Evolutionary conservation across 1,284 basidiomycete species (phyloP).

Genomic region (Malassezia cuniculi): DNA sequence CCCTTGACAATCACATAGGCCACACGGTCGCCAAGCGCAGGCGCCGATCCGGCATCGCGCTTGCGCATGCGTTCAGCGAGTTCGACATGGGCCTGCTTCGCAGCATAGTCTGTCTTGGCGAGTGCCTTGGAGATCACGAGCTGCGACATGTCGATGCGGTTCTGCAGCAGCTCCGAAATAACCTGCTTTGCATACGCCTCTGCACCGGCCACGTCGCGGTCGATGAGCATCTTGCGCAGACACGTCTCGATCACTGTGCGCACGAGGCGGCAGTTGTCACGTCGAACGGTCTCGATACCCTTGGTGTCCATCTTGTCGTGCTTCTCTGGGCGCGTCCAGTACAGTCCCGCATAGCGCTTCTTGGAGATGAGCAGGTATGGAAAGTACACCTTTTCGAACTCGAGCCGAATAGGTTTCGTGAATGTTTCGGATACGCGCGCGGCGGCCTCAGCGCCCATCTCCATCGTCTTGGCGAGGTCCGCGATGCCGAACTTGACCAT

Average conservation of each 20-base stretch:
- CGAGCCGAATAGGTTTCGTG: constrained; percentile 41
- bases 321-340: constrained; percentile 39
- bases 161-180: constrained; percentile 43
- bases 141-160: constrained; percentile 45
- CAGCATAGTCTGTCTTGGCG: constrained; percentile 41
- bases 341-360: constrained; percentile 44
- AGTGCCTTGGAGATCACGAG: constrained; percentile 44
- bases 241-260: constrained; percentile 45
- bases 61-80: constrained; percentile 44
- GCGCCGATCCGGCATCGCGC: constrained; percentile 42
- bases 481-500: constrained; percentile 44
- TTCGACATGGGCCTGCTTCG: constrained; percentile 44
- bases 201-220: constrained; percentile 43
- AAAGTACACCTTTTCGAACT: constrained; percentile 45
- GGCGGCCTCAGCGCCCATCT: constrained; percentile 72
- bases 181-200: constrained; percentile 42
- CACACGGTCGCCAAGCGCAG: constrained; percentile 42
- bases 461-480: constrained; percentile 36
- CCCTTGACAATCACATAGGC: constrained; percentile 45
- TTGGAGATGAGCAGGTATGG: constrained; percentile 45
- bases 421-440: constrained; percentile 56
- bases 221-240: constrained; percentile 44
- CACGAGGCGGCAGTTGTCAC: constrained; percentile 44
- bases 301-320: constrained; percentile 46
- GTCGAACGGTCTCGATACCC: constrained; percentile 45